Evolutionary conservation across 495 filamentous ascomycete species (phyloP).

Genomic region (Entonaema liquescens): DNA sequence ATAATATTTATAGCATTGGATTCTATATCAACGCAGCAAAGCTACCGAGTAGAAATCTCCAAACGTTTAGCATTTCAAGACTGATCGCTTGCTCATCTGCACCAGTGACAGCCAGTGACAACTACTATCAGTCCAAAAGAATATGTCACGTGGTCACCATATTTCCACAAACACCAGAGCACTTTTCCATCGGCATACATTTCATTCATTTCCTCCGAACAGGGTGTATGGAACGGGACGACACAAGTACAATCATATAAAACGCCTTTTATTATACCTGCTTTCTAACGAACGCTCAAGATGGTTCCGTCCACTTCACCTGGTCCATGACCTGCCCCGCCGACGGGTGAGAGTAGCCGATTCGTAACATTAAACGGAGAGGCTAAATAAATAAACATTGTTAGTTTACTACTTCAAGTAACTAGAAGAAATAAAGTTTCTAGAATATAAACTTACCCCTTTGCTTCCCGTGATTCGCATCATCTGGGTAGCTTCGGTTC

Average conservation of each 20-base stretch:
- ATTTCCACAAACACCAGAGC: background rate
- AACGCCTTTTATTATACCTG: slow-evolving; percentile 22
- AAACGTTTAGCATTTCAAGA: background rate
- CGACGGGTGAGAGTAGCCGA: slow-evolving; percentile 77
- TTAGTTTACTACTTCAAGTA: slow-evolving; percentile 41
- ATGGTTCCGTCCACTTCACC: slow-evolving; percentile 93
- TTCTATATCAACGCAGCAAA: background rate
- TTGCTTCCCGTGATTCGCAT: slow-evolving; percentile 85
- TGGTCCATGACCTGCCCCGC: slow-evolving; percentile 82
- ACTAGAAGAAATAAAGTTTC: background rate
- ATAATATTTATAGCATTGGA: background rate
- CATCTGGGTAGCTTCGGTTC: slow-evolving; percentile 83
- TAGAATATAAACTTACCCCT: slow-evolving; percentile 73
- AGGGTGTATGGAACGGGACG: background rate
- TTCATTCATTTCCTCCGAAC: background rate
- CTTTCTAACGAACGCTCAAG: slow-evolving; percentile 36
- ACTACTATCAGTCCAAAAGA: background rate
- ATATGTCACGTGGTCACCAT: background rate
- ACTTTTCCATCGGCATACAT: background rate
- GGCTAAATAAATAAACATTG: slow-evolving; percentile 41
- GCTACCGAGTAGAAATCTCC: background rate
- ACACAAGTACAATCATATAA: background rate
- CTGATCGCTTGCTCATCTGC: background rate
- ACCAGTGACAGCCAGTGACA: background rate
- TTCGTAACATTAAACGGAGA: slow-evolving; percentile 83